These are phyloP conservation scores for Tulasnella sp. DNA, from an alignment of 768 basidiomycete genomes.

Conservation along the genomic window DNA sequence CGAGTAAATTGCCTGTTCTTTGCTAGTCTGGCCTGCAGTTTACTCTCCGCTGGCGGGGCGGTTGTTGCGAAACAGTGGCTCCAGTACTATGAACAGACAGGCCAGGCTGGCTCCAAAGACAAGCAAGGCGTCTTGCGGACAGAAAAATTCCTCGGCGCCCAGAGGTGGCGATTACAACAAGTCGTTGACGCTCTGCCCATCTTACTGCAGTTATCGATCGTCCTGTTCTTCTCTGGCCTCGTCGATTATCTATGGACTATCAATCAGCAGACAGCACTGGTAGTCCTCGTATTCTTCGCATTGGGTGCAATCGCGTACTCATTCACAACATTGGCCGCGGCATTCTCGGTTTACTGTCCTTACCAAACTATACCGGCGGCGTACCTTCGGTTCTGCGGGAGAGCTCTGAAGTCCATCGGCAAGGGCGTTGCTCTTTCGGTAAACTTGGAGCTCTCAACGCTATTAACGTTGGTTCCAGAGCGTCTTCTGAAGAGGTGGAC, in stretches of 20 bases:
- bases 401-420: too few species aligned
- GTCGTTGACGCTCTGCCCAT: conserved; percentile 7
- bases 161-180: conserved; percentile 7
- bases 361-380: too few species aligned
- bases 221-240: conserved; percentile 5
- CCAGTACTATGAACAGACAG: background rate
- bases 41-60: conserved; percentile 5
- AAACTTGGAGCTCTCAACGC: too few species aligned
- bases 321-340: too few species aligned
- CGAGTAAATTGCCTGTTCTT: conserved; percentile 8
- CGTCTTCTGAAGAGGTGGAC: too few species aligned
- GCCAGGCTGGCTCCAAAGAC: background rate
- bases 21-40: conserved; percentile 7
- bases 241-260: conserved; percentile 3
- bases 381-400: too few species aligned
- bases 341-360: too few species aligned
- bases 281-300: background rate
- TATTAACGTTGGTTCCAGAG: too few species aligned
- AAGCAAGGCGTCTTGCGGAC: conserved; percentile 5
- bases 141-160: background rate
- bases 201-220: conserved; percentile 8
- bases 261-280: background rate
- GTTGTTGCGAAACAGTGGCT: conserved; percentile 14
- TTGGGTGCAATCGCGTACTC: too few species aligned
- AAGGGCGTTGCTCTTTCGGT: too few species aligned